Conservation (phyloP, 495 filamentous ascomycete species). For the Hyphodiscus hymeniophilus region DNA sequence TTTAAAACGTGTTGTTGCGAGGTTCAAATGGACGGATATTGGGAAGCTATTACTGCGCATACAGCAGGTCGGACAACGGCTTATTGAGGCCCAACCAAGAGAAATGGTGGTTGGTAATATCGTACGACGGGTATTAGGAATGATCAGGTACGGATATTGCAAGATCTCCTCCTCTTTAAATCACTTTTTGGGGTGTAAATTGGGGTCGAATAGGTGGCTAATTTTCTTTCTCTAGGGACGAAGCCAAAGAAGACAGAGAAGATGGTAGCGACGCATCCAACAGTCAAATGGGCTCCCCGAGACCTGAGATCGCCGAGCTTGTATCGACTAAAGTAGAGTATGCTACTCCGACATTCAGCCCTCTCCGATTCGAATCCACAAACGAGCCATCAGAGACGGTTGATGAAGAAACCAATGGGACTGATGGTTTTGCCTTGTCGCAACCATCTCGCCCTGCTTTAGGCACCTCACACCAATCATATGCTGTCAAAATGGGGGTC, state of each 20-base stretch:
- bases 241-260: slow-evolving; percentile 69
- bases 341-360: slow-evolving; percentile 32
- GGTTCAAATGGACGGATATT: slow-evolving; percentile 61
- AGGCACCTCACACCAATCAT: slow-evolving; percentile 43
- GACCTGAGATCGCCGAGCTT: slow-evolving; percentile 4
- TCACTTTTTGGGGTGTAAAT: too few species aligned
- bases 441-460: slow-evolving; percentile 44
- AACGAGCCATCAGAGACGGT: slow-evolving; percentile 16
- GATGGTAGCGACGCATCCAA: slow-evolving; percentile 36
- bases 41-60: slow-evolving; percentile 69
- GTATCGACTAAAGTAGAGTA: background rate
- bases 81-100: slow-evolving; percentile 73
- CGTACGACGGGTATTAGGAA: slow-evolving; percentile 76
- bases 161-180: too few species aligned
- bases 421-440: slow-evolving; percentile 17
- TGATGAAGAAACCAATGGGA: slow-evolving; percentile 15
- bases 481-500: slow-evolving; percentile 36
- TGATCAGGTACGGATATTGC: slow-evolving; percentile 43
- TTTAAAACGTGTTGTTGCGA: slow-evolving; percentile 72
- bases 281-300: slow-evolving; percentile 17
- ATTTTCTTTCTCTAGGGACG: slow-evolving; percentile 45
- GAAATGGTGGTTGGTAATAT: slow-evolving; percentile 93
- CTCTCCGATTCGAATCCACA: slow-evolving; percentile 24
- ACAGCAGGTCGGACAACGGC: slow-evolving; percentile 60
- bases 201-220: too few species aligned